These are phyloP conservation scores for Termitomyces eurrhizus DNA, from an alignment of 768 basidiomycete genomes.

Conservation along the genomic window DNA sequence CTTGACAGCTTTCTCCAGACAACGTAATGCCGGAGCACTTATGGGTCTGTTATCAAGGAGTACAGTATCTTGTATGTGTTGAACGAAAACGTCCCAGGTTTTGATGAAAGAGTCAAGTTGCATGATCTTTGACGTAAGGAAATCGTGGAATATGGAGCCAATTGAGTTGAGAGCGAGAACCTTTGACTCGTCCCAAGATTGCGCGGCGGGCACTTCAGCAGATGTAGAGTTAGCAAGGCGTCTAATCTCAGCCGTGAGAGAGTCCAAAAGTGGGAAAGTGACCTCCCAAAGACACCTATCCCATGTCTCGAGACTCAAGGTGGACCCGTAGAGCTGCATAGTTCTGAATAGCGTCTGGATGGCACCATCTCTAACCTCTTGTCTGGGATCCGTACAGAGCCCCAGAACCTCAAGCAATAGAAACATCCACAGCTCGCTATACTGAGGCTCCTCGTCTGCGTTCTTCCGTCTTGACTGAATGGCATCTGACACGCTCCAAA, in stretches of 20 bases:
- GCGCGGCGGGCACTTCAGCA: constrained; percentile 18
- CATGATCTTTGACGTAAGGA: constrained; percentile 71
- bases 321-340: constrained; percentile 89
- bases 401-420: constrained; percentile 80
- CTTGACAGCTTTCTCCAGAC: constrained; percentile 74
- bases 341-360: constrained; percentile 95
- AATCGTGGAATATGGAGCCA: constrained; percentile 80
- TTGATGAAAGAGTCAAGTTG: constrained; percentile 62
- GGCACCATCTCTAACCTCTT: constrained; percentile 89
- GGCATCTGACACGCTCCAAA: constrained; percentile 96
- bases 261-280: constrained; percentile 80
- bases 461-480: constrained; percentile 81
- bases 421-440: constrained; percentile 92
- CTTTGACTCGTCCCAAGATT: constrained; percentile 86
- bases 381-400: constrained; percentile 75
- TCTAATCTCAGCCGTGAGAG: constrained; percentile 56
- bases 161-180: constrained; percentile 81
- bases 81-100: constrained; percentile 74
- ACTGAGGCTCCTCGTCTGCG: constrained; percentile 60
- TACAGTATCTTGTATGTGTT: constrained; percentile 67
- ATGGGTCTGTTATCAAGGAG: constrained; percentile 62
- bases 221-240: constrained; percentile 24
- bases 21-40: constrained; percentile 81
- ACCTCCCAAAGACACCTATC: constrained; percentile 89
- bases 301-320: constrained; percentile 81